phyloP scores from a whole-genome alignment of 2,329 filamentous ascomycete species.

The Metarhizium sp. region DNA sequence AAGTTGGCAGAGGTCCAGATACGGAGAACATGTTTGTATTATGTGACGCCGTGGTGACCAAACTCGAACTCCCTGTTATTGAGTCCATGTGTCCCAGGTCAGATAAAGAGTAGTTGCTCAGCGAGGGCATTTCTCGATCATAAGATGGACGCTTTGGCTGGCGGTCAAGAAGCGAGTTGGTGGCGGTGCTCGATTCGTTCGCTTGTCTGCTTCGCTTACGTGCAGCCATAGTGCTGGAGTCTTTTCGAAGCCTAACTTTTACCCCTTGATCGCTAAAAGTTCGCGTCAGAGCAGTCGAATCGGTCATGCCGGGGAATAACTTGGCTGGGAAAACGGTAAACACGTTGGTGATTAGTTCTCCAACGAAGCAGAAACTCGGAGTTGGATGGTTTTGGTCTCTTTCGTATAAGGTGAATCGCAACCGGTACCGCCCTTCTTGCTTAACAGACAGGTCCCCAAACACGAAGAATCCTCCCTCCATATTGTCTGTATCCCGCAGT shows the following conservation, averaged over 20 bases:
- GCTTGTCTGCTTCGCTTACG: constrained; percentile 32
- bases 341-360: constrained; percentile 38
- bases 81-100: constrained; percentile 10
- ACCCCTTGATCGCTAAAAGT: constrained; percentile 84
- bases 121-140: constrained; percentile 9
- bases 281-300: constrained; percentile 72
- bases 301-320: constrained; percentile 68
- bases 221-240: constrained; percentile 52
- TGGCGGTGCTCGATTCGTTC: constrained; percentile 9
- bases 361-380: constrained; percentile 13
- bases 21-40: constrained; percentile 5
- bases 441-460: constrained; percentile 81
- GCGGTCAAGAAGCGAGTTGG: constrained; percentile 7
- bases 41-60: constrained; percentile 6
- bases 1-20: constrained; percentile 8
- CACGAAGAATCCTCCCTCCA: constrained; percentile 80
- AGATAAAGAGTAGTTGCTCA: constrained; percentile 9
- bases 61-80: constrained; percentile 1
- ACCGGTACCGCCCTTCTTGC: constrained; percentile 59
- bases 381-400: constrained; percentile 19
- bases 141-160: constrained; percentile 13
- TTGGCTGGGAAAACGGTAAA: constrained; percentile 61
- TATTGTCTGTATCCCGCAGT: constrained; percentile 68
- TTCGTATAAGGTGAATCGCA: constrained; percentile 66
- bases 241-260: constrained; percentile 71